Percentiles rank a stretch among this genome's conserved stretches.
phyloP scores from a whole-genome alignment of 78 protist genomes.

The Reticulomyxa filosa region DNA sequence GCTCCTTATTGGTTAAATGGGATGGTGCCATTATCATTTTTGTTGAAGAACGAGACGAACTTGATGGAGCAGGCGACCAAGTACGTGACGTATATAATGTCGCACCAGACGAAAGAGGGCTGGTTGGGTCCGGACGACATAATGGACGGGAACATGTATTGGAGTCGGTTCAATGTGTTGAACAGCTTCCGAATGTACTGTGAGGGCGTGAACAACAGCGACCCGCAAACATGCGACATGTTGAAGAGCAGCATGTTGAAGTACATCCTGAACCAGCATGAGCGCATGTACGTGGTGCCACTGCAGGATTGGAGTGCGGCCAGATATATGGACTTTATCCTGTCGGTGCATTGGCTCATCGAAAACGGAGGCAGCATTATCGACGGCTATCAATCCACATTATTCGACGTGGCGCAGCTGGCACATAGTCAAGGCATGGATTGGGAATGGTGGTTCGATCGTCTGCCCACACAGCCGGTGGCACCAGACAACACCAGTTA shows the following conservation, averaged over 20 bases:
- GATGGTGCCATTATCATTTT: conserved; percentile 5
- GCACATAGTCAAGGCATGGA: neutral
- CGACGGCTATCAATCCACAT: too few relatives aligned
- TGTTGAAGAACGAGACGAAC: too few relatives aligned
- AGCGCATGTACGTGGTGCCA: neutral
- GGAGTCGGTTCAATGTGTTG: conserved; percentile 4
- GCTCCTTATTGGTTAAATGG: conserved; percentile 23
- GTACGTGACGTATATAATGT: conserved; percentile 5
- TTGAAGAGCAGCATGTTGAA: neutral
- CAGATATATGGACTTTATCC: conserved; percentile 8
- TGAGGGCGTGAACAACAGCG: conserved; percentile 4
- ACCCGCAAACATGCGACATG: neutral
- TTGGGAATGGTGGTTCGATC: conserved; percentile 15
- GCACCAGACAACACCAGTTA: too few relatives aligned
- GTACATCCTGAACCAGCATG: neutral
- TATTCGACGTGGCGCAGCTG: neutral
- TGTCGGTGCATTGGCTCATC: conserved; percentile 11
- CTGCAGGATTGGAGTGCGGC: neutral
- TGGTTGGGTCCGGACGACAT: conserved; percentile 11
- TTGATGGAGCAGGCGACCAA: conserved; percentile 3
- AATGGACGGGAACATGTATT: neutral
- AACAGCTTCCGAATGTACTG: neutral
- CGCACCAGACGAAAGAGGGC: conserved; percentile 12
- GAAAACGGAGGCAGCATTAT: too few relatives aligned
- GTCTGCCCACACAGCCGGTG: neutral